A percentile compares a stretch with the other conserved stretches of the same genome.
Conservation (phyloP, 495 filamentous ascomycete species). For the Penicillium atrosanguineum region DNA sequence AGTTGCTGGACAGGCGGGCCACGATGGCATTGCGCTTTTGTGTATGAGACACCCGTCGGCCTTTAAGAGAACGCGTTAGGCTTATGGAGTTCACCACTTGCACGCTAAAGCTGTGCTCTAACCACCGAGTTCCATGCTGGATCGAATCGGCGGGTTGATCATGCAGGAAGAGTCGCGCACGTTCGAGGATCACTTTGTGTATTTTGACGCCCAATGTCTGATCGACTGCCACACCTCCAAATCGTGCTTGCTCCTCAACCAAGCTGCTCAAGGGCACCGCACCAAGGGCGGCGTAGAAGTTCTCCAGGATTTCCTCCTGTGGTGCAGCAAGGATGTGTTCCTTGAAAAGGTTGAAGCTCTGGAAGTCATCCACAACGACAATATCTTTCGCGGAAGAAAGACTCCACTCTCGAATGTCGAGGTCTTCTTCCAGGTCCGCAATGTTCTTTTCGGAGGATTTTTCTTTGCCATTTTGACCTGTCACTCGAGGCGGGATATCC, state of each 20-base stretch:
- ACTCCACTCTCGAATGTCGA: conserved; percentile 71
- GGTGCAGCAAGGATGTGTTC: conserved; percentile 77
- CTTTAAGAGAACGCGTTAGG: conserved; percentile 69
- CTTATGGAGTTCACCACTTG: conserved; percentile 70
- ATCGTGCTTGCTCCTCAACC: conserved; percentile 46
- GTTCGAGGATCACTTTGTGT: conserved; percentile 77
- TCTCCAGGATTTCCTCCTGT: conserved; percentile 80
- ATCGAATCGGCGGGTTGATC: conserved; percentile 66
- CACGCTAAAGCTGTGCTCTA: conserved; percentile 83
- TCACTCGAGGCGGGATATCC: conserved; percentile 54
- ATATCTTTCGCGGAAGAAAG: conserved; percentile 67
- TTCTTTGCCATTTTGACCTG: conserved; percentile 24
- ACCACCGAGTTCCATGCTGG: conserved; percentile 81
- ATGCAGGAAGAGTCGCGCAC: conserved; percentile 82
- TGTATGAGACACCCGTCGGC: conserved; percentile 60
- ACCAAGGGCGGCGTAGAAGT: conserved; percentile 66
- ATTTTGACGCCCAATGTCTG: conserved; percentile 56
- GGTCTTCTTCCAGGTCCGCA: conserved; percentile 63
- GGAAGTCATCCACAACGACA: conserved; percentile 83
- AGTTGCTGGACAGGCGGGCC: conserved; percentile 45
- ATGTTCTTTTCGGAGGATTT: conserved; percentile 34
- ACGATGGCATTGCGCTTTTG: conserved; percentile 69
- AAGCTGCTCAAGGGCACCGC: conserved; percentile 41
- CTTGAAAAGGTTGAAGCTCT: conserved; percentile 80
- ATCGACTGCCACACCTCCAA: conserved; percentile 50